Conservation (phyloP, 1,284 basidiomycete species). For the Flammula alnicola region DNA sequence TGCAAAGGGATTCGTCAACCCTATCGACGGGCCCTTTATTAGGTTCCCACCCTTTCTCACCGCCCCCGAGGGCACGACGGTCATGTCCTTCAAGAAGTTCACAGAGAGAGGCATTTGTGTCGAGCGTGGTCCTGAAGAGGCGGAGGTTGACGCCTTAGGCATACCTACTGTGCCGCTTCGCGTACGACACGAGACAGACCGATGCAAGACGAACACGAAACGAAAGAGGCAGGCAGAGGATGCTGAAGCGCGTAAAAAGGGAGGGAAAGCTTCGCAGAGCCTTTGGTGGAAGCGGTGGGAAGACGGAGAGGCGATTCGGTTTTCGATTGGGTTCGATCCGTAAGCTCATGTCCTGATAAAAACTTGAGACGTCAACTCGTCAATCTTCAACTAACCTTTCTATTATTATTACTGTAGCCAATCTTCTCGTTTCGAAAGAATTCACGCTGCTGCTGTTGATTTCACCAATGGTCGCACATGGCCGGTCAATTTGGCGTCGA, state of each 20-base stretch:
- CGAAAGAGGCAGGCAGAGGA: constrained; percentile 43
- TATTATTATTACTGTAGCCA: constrained; percentile 37
- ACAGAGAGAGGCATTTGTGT: constrained; percentile 59
- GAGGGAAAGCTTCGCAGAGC: constrained; percentile 25
- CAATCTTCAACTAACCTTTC: neutral
- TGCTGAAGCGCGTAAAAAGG: constrained; percentile 21
- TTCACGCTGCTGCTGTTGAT: constrained; percentile 55
- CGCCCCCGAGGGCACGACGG: constrained; percentile 49
- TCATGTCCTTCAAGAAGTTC: constrained; percentile 63
- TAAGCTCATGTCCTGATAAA: constrained; percentile 34
- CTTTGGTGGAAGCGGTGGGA: constrained; percentile 71
- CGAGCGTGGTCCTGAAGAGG: constrained; percentile 40
- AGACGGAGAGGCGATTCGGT: constrained; percentile 47
- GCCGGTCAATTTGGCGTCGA: constrained; percentile 38
- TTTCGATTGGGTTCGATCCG: constrained; percentile 43
- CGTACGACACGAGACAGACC: constrained; percentile 52
- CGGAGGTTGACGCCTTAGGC: constrained; percentile 56
- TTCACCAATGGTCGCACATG: constrained; percentile 57
- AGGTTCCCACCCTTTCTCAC: constrained; percentile 66
- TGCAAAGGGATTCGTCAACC: constrained; percentile 11
- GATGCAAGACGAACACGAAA: constrained; percentile 45
- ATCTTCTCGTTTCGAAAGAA: constrained; percentile 47
- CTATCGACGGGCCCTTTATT: constrained; percentile 16
- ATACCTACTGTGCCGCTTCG: constrained; percentile 60
- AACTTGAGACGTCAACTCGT: neutral